Base-by-base conservation (phyloP, 1,284 basidiomycete genomes). In the Cryptococcus jaspeensis region DNA sequence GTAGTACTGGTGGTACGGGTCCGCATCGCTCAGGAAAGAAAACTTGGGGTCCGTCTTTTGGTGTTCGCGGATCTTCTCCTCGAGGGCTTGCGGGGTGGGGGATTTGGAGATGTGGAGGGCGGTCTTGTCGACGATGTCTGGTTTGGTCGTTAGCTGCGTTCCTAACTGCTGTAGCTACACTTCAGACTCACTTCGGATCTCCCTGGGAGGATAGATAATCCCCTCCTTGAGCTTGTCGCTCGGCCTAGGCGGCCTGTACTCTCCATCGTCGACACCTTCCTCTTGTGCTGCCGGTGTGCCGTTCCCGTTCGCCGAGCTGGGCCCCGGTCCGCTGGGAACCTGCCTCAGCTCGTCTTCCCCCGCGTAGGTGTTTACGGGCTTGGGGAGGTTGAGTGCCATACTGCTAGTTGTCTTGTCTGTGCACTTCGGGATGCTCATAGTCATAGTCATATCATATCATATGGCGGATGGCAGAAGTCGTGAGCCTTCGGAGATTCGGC, bases 1-100 rank as follows among this genome's bases (percentile, higher is more conserved):
- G 76, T 98, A 98, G 80, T 98, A 97, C 62, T 89, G 89, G 85
- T 97, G 90, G 80, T 95, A 98, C 66, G 94, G 91, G 82, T 98
- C 94, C 56, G 86, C 85, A 50, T 77, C 73, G 80, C 93, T 92
- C 76, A 98, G 83, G 81, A 98, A 98, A 55, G 92, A 90, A 82
- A 97, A 97, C 79, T 95, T 92, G 62, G 92, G 90, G 81, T 97
- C 93, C 62, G 86, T 84, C 80, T 91, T 90, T 77, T 94, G 92
- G 71, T 88, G 87, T 79, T 95, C 91, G 67, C 92, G 86, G 74
- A 98, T 92, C 81, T 94, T 94, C 75, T 92, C 90, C 79, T 97
- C 94, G 69, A 98, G 92, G 66, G 88, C 85, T 13, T 85, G 83
- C 3, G 92, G 91, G 68, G 94, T 90, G 12, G 88, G 87, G 23